phyloP scores from a whole-genome alignment of 257 asterid species.

The Anisodus acutangulus region DNA sequence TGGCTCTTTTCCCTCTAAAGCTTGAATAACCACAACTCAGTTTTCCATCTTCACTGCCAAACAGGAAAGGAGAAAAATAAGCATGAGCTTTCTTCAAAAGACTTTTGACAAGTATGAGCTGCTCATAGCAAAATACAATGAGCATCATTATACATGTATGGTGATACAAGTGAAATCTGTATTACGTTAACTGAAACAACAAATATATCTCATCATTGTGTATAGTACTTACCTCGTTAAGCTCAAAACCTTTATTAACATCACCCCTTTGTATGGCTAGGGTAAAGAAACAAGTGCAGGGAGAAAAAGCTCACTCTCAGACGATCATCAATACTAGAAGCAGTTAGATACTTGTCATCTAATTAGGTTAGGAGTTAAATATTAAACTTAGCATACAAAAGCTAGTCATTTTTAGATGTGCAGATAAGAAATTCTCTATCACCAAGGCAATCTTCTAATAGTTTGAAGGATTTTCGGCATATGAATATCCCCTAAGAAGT shows the following conservation, averaged over 20 bases:
- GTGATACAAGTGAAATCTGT: neutral
- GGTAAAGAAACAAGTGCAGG: neutral
- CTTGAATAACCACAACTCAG: conserved; percentile 93
- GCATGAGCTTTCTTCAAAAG: neutral
- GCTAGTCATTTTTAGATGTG: conserved; percentile 7
- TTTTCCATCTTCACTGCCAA: conserved; percentile 84
- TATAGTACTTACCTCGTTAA: neutral
- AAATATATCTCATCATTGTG: neutral
- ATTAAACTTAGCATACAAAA: neutral
- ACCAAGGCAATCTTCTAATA: conserved; percentile 5
- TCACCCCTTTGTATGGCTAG: conserved; percentile 14
- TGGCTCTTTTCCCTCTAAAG: conserved; percentile 93
- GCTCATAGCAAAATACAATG: neutral
- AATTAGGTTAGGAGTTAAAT: neutral
- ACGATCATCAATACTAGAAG: neutral
- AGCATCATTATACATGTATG: neutral
- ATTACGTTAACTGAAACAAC: neutral
- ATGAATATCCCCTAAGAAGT: neutral
- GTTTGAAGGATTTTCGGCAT: neutral
- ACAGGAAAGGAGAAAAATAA: conserved; percentile 38
- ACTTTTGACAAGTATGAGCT: conserved; percentile 18
- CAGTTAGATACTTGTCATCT: neutral
- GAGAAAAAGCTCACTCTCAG: neutral
- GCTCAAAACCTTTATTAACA: neutral
- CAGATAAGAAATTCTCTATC: neutral